Conservation (phyloP, 345 rosid genomes). For the Arabis alpina region DNA sequence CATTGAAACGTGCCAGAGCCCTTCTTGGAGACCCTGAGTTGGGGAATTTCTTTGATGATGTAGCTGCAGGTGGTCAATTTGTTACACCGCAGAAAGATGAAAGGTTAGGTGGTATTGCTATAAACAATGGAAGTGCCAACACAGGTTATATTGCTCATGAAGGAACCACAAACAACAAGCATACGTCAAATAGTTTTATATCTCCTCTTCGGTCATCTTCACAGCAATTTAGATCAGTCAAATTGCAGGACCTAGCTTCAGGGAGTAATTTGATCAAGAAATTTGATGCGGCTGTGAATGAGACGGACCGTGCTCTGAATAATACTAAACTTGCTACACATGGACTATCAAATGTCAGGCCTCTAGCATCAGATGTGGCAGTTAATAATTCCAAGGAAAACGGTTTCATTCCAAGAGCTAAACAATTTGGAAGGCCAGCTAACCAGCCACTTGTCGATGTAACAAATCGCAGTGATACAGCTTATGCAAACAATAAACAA, state of each 20-base stretch:
- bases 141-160: conserved; percentile 46
- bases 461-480: conserved; percentile 53
- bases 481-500: conserved; percentile 44
- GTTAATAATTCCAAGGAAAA: conserved; percentile 40
- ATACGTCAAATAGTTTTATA: conserved; percentile 52
- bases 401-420: conserved; percentile 38
- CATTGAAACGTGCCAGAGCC: conserved; percentile 80
- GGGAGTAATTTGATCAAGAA: conserved; percentile 71
- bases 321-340: conserved; percentile 37
- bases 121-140: conserved; percentile 49
- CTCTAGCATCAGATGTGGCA: conserved; percentile 25
- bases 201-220: conserved; percentile 65
- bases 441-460: conserved; percentile 61
- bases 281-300: conserved; percentile 73
- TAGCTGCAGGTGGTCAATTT: conserved; percentile 44
- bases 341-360: conserved; percentile 37
- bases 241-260: conserved; percentile 39
- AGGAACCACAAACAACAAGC: conserved; percentile 49
- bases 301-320: conserved; percentile 33
- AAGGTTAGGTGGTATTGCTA: conserved; percentile 41
- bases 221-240: conserved; percentile 44
- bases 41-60: conserved; percentile 59
- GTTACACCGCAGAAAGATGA: conserved; percentile 44
- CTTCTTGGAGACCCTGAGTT: conserved; percentile 93
- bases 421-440: conserved; percentile 48